phyloP scores from a whole-genome alignment of 2,329 filamentous ascomycete genomes.

The Fusarium odoratissimum region DNA sequence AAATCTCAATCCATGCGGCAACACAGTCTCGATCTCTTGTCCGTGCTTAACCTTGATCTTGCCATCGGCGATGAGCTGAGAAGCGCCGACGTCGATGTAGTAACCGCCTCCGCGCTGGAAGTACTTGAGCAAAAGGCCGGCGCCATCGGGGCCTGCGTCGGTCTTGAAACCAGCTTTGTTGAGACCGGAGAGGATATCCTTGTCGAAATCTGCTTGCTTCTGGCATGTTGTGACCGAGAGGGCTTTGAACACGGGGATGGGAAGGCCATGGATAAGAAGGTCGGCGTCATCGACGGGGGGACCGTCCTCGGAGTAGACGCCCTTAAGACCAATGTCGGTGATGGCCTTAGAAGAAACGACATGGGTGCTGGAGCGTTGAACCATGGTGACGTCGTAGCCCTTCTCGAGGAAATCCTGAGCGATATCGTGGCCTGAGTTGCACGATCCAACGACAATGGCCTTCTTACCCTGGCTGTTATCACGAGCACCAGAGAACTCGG shows the following conservation, averaged over 20 bases:
- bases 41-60: constrained; percentile 72
- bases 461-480: constrained; percentile 64
- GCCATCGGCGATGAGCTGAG: constrained; percentile 70
- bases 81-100: constrained; percentile 76
- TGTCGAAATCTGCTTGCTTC: constrained; percentile 52
- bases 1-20: constrained; percentile 58
- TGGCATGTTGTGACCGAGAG: constrained; percentile 60
- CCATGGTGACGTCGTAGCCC: constrained; percentile 75
- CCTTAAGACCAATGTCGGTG: constrained; percentile 63
- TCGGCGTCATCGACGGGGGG: constrained; percentile 76
- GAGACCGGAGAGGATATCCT: constrained; percentile 57
- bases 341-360: constrained; percentile 69
- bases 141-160: constrained; percentile 66
- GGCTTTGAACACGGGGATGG: constrained; percentile 69
- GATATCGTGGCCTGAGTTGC: constrained; percentile 77
- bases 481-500: constrained; percentile 66
- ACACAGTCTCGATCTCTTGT: constrained; percentile 64
- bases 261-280: constrained; percentile 66
- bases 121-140: constrained; percentile 71
- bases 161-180: constrained; percentile 69
- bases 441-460: constrained; percentile 74
- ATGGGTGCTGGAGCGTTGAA: constrained; percentile 74
- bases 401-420: constrained; percentile 75
- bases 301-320: constrained; percentile 61
- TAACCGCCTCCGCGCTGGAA: constrained; percentile 75